Evolutionary conservation across 441 rosid species (phyloP), one percentile per base, ranked within the genome.

Genomic region (Eutrema salsugineum): DNA sequence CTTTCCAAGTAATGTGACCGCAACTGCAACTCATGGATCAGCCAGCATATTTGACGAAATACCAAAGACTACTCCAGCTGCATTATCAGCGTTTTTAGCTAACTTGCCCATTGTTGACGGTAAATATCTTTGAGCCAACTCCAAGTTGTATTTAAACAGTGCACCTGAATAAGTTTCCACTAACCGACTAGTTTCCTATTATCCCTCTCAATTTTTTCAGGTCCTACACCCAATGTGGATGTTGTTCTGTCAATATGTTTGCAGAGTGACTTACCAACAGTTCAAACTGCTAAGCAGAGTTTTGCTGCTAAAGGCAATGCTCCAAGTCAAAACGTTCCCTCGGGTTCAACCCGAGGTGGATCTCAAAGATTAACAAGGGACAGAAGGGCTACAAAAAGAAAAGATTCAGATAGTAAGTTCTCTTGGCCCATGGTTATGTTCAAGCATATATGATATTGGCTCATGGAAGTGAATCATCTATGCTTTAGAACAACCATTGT

Each of bases 71-170:
- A 85, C 97, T 71, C 90, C 99, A 42, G 90, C 94, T 68, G 85
- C 91, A 68, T 63, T 92, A 79, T 33, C 81, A 44, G 85, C 94
- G 20, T 88, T 94, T 83, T 79, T 91, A 78, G 85, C 91, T 16
- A 89, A 77, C 79, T 81, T 94, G 87, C 99, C 99, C 43, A 47
- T 48, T 16, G 80, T 87, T 47, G 97, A 92, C 62, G 97, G 99
- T 94, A 77, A 65, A 20, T 63, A 15, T 72, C 48, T 71, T 32
- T 48, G 54, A 75, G 54, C 66, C 73, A 59, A 60, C 19, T 22
- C 28, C 59, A 22, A 54, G 32, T 57, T 73, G 30, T 11, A 43
- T 43, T 14, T 22, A 16, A 50, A 71, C 30, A 32, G 28, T 44
- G 19, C 69, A 66, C 42, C 66, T 54, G 53, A 35, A 8, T 39